Evolutionary conservation across 345 rosid genomes (phyloP).

Genomic region (Crucihimalaya himalaica): DNA sequence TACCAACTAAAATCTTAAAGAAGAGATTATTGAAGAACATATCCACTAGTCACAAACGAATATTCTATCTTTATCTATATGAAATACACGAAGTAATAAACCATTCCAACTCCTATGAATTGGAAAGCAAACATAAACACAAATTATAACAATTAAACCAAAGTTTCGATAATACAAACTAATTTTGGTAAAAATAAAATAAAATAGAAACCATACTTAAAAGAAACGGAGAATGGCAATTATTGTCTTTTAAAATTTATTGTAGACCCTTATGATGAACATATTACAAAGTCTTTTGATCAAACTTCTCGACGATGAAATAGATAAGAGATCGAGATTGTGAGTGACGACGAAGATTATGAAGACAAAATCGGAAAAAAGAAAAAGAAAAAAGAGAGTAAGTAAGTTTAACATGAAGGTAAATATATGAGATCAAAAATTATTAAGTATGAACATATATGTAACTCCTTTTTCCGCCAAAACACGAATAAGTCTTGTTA

Average conservation of each 20-base stretch:
- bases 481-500: no score
- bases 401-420: background rate
- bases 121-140: constrained; percentile 6
- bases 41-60: background rate
- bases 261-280: background rate
- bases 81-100: background rate
- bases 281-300: background rate
- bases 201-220: background rate
- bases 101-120: constrained; percentile 14
- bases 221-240: background rate
- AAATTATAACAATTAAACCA: constrained; percentile 18
- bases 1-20: background rate
- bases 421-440: background rate
- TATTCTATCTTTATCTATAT: background rate
- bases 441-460: background rate
- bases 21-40: background rate
- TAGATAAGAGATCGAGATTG: background rate
- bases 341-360: background rate
- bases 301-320: background rate
- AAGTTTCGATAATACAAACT: constrained; percentile 1
- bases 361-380: background rate
- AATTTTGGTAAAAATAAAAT: background rate
- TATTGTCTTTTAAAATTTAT: background rate
- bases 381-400: background rate
- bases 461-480: no score